phyloP scores from a whole-genome alignment of 2,329 filamentous ascomycete species.

The Aureobasidium melanogenum region DNA sequence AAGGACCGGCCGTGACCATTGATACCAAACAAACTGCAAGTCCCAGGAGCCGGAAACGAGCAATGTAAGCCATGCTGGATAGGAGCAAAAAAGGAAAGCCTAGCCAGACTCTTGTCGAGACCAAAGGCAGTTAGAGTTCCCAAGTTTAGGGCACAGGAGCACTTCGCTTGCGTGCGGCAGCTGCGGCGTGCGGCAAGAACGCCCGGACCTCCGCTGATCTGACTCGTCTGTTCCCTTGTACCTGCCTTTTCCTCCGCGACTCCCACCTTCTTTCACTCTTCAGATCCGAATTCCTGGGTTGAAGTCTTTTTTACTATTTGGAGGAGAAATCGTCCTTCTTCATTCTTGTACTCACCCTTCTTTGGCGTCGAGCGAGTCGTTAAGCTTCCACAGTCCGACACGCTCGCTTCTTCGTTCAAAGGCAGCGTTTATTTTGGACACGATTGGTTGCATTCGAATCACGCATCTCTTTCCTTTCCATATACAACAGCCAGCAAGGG shows the following conservation, averaged over 20 bases:
- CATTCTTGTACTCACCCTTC: not conserved
- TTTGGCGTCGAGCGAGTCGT: not conserved
- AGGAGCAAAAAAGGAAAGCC: conserved; percentile 5
- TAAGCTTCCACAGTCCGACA: not conserved
- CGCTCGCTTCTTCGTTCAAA: not conserved
- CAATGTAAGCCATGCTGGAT: not conserved
- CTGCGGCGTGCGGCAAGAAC: not conserved
- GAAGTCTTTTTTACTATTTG: not conserved
- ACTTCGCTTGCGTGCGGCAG: not conserved
- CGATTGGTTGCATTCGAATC: not conserved
- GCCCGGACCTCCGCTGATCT: conserved; percentile 1
- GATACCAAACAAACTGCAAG: not conserved
- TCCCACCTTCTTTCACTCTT: conserved; percentile 5
- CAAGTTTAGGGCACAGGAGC: conserved; percentile 4
- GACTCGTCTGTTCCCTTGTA: conserved; percentile 9
- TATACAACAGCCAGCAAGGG: conserved; percentile 1
- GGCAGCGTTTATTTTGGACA: not conserved
- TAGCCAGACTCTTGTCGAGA: conserved; percentile 1
- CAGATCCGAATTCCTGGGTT: conserved; percentile 6
- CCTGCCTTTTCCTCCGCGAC: conserved; percentile 8
- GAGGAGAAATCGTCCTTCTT: not conserved
- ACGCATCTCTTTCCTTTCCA: not conserved
- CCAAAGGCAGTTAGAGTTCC: not conserved
- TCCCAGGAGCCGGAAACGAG: not conserved
- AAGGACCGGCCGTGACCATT: not conserved